Base-by-base conservation (phyloP, 495 filamentous ascomycete species). In the Penicillium manginii region DNA sequence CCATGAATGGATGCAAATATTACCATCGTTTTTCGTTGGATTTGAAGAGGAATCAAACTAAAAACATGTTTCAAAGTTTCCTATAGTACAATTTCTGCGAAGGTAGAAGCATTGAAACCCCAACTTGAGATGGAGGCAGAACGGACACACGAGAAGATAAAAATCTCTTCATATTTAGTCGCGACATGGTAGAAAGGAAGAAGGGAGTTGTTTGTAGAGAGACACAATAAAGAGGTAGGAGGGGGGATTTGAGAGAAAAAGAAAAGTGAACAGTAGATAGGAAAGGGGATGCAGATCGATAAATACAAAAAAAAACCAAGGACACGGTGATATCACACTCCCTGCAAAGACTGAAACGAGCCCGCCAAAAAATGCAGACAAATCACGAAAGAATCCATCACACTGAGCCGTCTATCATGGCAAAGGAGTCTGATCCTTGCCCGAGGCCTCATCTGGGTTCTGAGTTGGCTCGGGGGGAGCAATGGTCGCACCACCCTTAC, bases 401-500 rank as follows among this genome's bases (percentile, higher is more conserved):
- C 33, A 50, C 61, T 61, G 50, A 53, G 53, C 48, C 49, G 23
- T 71, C 59, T 76, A 73, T 63, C 74, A 67, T 15, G 78, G 74
- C 50, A 74, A 63, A 47, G 78, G 73, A 21, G 78, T 75, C 57
- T 80, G 69, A 47, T 78, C 70, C 64, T 81, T 73, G 67, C 76
- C 71, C 54, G 64, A 43, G 33, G 63, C 65, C 56, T 66, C 61
- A 45, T 73, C 69, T 9, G 59, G 64, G 48, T 65, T n/a, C 37
- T 50, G 42, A 22, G 79, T 71, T 60, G 84, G 81, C 52, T 86
- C 83, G 6, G 86, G 86, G 37, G 86, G 84, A 22, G 86, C 78
- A 55, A 82, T 79, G 63, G 77, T 83, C 52, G 68, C 59, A 19
- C 77, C 77, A 15, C 69, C 65, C 12, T 55, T 65, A 39, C 77